These are phyloP conservation scores for Tuber indicum DNA, from an alignment of 495 filamentous ascomycete species.

Conservation along the genomic window DNA sequence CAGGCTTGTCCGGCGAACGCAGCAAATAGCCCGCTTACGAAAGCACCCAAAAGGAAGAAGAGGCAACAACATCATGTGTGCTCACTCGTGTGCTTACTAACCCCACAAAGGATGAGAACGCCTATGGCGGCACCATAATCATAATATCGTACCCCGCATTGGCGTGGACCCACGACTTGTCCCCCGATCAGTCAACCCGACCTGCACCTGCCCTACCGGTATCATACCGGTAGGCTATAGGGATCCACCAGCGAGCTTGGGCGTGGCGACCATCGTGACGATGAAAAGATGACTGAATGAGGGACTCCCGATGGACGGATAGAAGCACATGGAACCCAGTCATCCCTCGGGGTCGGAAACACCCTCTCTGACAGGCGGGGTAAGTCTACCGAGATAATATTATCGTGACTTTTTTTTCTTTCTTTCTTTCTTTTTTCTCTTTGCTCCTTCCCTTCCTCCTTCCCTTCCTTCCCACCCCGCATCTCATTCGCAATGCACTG, in stretches of 20 bases:
- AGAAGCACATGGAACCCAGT: not conserved
- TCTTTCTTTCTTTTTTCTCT: not conserved
- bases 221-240: too few species aligned
- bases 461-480: not conserved
- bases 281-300: not conserved
- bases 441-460: not conserved
- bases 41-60: too few species aligned
- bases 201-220: too few species aligned
- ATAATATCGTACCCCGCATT: too few species aligned
- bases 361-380: not conserved
- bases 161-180: too few species aligned
- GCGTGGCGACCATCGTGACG: not conserved
- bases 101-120: too few species aligned
- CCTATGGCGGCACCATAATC: too few species aligned
- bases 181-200: too few species aligned
- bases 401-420: not conserved
- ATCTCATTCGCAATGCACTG: not conserved
- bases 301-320: not conserved
- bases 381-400: not conserved
- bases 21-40: too few species aligned
- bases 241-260: too few species aligned
- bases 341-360: not conserved
- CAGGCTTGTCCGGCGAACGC: not conserved
- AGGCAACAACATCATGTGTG: too few species aligned
- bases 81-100: too few species aligned